Conservation (phyloP, 2,329 filamentous ascomycete species). For the Trichoderma citrinoviride region DNA sequence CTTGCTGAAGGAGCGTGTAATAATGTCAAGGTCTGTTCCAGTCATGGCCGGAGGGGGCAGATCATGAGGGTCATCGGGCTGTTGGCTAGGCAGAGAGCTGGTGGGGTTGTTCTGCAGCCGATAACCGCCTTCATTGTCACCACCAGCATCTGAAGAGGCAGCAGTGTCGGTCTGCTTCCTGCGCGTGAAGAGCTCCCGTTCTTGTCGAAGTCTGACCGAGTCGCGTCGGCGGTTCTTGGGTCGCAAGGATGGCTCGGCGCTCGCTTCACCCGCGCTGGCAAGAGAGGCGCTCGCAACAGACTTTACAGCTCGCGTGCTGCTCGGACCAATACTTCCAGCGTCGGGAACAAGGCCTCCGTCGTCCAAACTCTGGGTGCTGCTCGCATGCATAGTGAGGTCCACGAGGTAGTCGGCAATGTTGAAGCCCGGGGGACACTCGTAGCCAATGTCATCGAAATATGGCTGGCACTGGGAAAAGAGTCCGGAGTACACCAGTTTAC, state of each 20-base stretch:
- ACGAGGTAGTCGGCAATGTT: conserved; percentile 98
- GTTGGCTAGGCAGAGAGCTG: conserved; percentile 51
- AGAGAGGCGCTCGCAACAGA: conserved; percentile 83
- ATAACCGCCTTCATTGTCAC: conserved; percentile 50
- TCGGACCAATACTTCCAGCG: conserved; percentile 69
- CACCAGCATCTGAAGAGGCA: conserved; percentile 56
- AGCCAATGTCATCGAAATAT: conserved; percentile 91
- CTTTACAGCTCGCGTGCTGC: conserved; percentile 84
- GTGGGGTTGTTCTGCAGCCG: conserved; percentile 49
- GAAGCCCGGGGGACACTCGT: conserved; percentile 91
- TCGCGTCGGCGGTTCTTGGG: conserved; percentile 70
- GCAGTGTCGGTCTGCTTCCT: conserved; percentile 66
- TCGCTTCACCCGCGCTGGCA: conserved; percentile 68
- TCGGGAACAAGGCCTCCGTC: conserved; percentile 55
- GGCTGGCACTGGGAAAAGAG: conserved; percentile 83
- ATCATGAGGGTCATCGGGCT: conserved; percentile 68
- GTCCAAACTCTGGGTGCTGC: conserved; percentile 55
- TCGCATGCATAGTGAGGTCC: conserved; percentile 95
- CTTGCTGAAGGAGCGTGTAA: conserved; percentile 71
- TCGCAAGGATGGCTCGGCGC: conserved; percentile 59
- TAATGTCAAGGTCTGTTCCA: conserved; percentile 75
- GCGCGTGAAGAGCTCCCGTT: conserved; percentile 84
- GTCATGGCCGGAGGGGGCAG: conserved; percentile 57
- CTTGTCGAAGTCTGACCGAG: conserved; percentile 82
- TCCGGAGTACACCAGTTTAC: conserved; percentile 89